These are phyloP conservation scores for Aspergillus kassunensis DNA, from an alignment of 495 filamentous ascomycete species.

Conservation along the genomic window DNA sequence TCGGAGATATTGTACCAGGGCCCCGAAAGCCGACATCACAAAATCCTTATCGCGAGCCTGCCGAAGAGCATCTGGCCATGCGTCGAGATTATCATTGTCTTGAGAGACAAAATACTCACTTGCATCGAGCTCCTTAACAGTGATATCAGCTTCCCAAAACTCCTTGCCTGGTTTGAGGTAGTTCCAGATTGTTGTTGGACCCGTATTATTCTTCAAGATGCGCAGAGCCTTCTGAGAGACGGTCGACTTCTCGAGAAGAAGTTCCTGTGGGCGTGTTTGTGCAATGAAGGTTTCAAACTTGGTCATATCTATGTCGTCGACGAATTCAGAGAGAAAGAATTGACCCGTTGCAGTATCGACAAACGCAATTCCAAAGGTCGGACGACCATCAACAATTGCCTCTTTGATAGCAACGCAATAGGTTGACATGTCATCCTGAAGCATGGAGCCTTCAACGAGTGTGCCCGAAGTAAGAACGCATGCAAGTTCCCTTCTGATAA, in stretches of 20 bases:
- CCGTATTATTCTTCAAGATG: constrained; percentile 95
- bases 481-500: constrained; percentile 86
- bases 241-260: constrained; percentile 84
- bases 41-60: constrained; percentile 75
- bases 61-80: constrained; percentile 76
- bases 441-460: constrained; percentile 91
- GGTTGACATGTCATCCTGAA: constrained; percentile 96
- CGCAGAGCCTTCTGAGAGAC: constrained; percentile 80
- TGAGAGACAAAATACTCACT: constrained; percentile 72
- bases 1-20: constrained; percentile 80
- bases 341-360: constrained; percentile 96
- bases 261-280: constrained; percentile 83
- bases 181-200: constrained; percentile 93
- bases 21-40: constrained; percentile 90
- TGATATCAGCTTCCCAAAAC: constrained; percentile 85
- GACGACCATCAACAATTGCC: constrained; percentile 66
- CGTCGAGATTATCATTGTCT: constrained; percentile 57
- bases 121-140: constrained; percentile 76
- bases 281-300: constrained; percentile 98
- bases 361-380: constrained; percentile 87
- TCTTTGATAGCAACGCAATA: constrained; percentile 98
- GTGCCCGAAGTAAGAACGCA: constrained; percentile 91
- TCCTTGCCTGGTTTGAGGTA: constrained; percentile 82
- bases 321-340: constrained; percentile 87
- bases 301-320: constrained; percentile 90